phyloP scores from a whole-genome alignment of 2,329 filamentous ascomycete species.

The Sporothrix euskadiensis region DNA sequence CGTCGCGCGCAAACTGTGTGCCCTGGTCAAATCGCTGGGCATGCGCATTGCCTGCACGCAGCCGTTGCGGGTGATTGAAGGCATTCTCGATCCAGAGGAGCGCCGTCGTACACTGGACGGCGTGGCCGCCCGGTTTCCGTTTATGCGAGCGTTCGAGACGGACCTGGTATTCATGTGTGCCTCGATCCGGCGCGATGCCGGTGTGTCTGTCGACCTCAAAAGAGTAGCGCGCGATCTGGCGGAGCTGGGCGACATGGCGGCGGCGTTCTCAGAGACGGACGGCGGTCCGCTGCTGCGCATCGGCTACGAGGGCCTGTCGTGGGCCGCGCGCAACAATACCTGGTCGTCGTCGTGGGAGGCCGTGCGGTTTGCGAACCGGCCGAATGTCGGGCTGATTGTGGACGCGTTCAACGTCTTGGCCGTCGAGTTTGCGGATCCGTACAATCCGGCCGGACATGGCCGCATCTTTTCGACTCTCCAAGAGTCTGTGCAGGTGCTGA shows the following conservation, averaged over 20 bases:
- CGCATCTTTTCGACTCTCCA: constrained; percentile 1
- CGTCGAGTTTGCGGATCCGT: constrained; percentile 17
- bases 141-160: constrained; percentile 9
- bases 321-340: constrained; percentile 14
- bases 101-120: neutral
- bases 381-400: constrained; percentile 10
- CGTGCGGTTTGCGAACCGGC: constrained; percentile 11
- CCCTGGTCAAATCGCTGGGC: neutral
- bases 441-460: constrained; percentile 8
- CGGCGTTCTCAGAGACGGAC: neutral
- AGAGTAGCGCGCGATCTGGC: constrained; percentile 8
- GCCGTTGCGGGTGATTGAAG: constrained; percentile 4
- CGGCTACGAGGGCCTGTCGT: constrained; percentile 18
- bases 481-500: neutral
- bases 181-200: constrained; percentile 11
- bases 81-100: neutral
- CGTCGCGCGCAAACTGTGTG: neutral
- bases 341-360: constrained; percentile 17
- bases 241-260: constrained; percentile 17
- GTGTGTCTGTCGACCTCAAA: neutral
- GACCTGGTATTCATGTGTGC: constrained; percentile 15
- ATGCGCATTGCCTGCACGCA: constrained; percentile 18
- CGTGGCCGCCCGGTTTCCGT: constrained; percentile 13
- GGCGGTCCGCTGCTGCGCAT: neutral
- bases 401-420: constrained; percentile 15